These are phyloP conservation scores for Capsella rubella DNA, from an alignment of 441 rosid genomes.

Conservation along the genomic window DNA sequence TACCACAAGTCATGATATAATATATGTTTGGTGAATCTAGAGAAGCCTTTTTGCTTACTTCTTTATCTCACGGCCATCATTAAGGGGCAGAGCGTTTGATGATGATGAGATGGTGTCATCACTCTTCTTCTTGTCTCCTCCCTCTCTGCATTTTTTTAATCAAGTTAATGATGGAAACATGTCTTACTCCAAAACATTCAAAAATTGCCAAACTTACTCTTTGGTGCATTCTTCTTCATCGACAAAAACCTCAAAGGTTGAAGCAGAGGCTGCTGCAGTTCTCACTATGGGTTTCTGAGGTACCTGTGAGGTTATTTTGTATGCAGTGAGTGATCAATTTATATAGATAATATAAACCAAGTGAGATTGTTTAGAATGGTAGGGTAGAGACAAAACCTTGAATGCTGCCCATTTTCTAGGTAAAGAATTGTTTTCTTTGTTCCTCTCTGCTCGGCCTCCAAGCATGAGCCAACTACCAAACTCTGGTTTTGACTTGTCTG, in stretches of 20 bases:
- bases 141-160: conserved; percentile 42
- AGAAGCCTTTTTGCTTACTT: conserved; percentile 51
- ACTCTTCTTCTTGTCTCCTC: conserved; percentile 26
- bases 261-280: conserved; percentile 50
- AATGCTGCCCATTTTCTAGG: conserved; percentile 80
- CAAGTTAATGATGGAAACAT: conserved; percentile 22
- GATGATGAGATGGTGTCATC: conserved; percentile 50
- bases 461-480: conserved; percentile 68
- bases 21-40: not conserved
- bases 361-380: not conserved
- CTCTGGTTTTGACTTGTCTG: conserved; percentile 56
- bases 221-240: conserved; percentile 68
- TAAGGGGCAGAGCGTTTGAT: conserved; percentile 49
- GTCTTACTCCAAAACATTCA: not conserved
- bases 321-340: conserved; percentile 9
- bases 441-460: conserved; percentile 80
- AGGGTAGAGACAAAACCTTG: conserved; percentile 56
- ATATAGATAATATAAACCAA: not conserved
- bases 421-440: conserved; percentile 83
- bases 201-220: conserved; percentile 53
- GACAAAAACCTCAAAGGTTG: conserved; percentile 74
- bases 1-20: conserved; percentile 4
- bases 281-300: conserved; percentile 63
- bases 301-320: conserved; percentile 50
- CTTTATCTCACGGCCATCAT: conserved; percentile 64